Conservation (phyloP, 306 rosid species). For the Cicer cuneatum region DNA sequence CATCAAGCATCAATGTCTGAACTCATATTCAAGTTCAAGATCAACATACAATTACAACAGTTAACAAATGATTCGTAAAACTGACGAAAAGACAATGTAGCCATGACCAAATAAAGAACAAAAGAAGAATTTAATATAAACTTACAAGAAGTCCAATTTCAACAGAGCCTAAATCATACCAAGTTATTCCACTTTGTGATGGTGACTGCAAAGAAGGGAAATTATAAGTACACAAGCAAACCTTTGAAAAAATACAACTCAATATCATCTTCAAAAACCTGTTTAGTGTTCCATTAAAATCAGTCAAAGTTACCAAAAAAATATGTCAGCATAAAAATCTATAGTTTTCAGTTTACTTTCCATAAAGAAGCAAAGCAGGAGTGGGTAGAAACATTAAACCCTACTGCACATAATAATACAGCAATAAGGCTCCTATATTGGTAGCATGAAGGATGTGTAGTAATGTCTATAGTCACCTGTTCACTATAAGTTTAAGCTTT, state of each 20-base stretch:
- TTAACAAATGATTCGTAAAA: slow-evolving; percentile 31
- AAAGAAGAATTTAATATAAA: slow-evolving; percentile 34
- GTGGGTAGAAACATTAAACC: too few relatives aligned
- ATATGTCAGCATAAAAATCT: background rate
- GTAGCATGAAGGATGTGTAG: too few relatives aligned
- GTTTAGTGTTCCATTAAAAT: slow-evolving; percentile 18
- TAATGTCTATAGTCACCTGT: too few relatives aligned
- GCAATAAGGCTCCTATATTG: too few relatives aligned
- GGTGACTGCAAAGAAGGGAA: slow-evolving; percentile 68
- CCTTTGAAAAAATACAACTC: slow-evolving; percentile 4
- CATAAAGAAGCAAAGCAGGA: too few relatives aligned
- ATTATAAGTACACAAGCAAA: slow-evolving; percentile 34
- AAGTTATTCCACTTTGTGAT: slow-evolving; percentile 79
- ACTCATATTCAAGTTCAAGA: slow-evolving; percentile 38
- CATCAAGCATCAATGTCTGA: slow-evolving; percentile 30
- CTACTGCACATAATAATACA: too few relatives aligned
- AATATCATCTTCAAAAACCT: slow-evolving; percentile 33
- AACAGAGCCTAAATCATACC: slow-evolving; percentile 83
- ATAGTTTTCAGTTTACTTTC: too few relatives aligned
- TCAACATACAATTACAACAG: slow-evolving; percentile 28
- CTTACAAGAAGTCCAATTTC: slow-evolving; percentile 91
- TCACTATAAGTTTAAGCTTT: too few relatives aligned
- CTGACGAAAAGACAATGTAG: slow-evolving; percentile 24
- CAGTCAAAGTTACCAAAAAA: slow-evolving; percentile 33
- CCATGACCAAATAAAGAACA: slow-evolving; percentile 36